Evolutionary conservation across 805 yeast genomes (phyloP), one percentile per base, ranked within the genome.

Genomic region (Saturnispora zaruensis): DNA sequence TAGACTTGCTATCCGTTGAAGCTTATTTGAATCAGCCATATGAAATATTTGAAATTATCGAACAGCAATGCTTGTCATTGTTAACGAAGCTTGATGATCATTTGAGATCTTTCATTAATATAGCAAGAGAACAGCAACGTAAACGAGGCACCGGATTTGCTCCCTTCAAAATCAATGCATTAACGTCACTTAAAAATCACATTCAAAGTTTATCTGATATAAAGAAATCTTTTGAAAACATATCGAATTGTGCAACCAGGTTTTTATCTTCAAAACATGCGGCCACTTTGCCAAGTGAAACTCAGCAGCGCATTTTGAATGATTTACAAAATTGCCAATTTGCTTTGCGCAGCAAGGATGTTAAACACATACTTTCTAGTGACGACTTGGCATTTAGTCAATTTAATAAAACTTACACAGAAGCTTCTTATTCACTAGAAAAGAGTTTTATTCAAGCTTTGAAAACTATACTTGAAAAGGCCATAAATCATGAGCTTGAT

Each of bases 91-190:
- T 90, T 70, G 95, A 87, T 34, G 73, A 70, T 25, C 75, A 77
- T 38, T 60, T 80, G 9, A 81, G 82, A 58, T 86, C 80, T 49
- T 78, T 82, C 66, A 76, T 81, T 1, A 75, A 78, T 46, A 60
- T 84, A 41, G 77, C 87, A 0, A 74, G 97, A 50, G 96, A 90
- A 52, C 64, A 85, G 3, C 70, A 86, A 38, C 71, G 96, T 54
- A 85, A 81, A 57, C 67, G 93, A 41, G 78, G 80, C 7, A 91
- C 85, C 49, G 81, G 79, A 52, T 83, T 84, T 59, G 73, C 83
- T 13, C 75, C 82, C 21, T 77, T 87, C 20, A 77, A 81, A 51
- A 70, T 88, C 8, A 69, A 68, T n/a, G 73, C 79, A 7, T 66
- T 73, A 2, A 57, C 55, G 6, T 16, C 21, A 21, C 16, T 54